A percentile compares a stretch with the other conserved stretches of the same genome.
These are phyloP conservation scores for Fusarium compactum DNA, from an alignment of 2,329 filamentous ascomycete genomes.

Conservation along the genomic window DNA sequence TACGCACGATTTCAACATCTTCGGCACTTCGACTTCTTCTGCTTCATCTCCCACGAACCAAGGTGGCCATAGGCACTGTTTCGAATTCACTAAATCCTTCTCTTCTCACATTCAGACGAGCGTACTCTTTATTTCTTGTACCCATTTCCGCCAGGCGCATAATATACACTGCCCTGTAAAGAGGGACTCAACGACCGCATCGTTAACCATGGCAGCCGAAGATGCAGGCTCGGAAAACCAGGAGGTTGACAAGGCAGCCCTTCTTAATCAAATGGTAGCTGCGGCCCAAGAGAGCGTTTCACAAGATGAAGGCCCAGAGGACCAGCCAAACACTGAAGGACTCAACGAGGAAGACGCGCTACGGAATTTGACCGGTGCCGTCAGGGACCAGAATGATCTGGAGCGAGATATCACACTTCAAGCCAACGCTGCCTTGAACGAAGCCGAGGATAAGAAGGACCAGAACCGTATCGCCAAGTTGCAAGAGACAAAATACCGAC, in stretches of 20 bases:
- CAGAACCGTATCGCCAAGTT: constrained; percentile 72
- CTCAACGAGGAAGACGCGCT: constrained; percentile 72
- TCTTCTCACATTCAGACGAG: neutral
- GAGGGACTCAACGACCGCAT: neutral
- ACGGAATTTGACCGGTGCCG: constrained; percentile 72
- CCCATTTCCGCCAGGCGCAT: neutral
- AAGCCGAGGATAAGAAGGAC: constrained; percentile 73
- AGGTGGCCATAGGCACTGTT: neutral
- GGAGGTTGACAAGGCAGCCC: constrained; percentile 43
- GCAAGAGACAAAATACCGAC: constrained; percentile 65
- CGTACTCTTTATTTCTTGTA: neutral
- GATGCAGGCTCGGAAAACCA: constrained; percentile 36
- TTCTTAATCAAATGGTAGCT: constrained; percentile 50
- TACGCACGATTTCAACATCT: constrained; percentile 12
- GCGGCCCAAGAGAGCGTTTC: constrained; percentile 47
- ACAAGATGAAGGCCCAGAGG: constrained; percentile 16
- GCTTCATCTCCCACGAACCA: neutral
- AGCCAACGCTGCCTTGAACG: constrained; percentile 69
- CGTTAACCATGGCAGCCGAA: constrained; percentile 46
- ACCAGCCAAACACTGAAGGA: constrained; percentile 37
- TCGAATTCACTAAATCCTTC: neutral
- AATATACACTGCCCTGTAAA: neutral
- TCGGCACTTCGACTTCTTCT: neutral
- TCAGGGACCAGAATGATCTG: constrained; percentile 89
- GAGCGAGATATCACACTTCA: constrained; percentile 84